Conservation (phyloP, 768 basidiomycete species). For the Pleurotus platypus region DNA sequence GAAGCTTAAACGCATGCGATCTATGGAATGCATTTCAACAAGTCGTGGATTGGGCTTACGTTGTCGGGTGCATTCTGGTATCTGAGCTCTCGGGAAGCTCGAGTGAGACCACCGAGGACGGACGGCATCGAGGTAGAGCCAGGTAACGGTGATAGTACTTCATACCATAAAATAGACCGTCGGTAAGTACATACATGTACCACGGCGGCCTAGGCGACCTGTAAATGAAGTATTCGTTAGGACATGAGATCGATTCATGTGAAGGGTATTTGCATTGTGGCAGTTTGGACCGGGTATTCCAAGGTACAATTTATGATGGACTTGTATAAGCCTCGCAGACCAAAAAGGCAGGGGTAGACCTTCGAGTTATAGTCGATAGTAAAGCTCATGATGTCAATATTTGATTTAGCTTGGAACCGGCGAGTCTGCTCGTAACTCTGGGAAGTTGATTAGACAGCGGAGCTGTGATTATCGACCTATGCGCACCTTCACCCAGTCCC, state of each 20-base stretch:
- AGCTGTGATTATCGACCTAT: conserved; percentile 1
- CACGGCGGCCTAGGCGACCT: conserved; percentile 36
- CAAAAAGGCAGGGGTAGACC: too few species aligned
- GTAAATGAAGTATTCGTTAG: too few species aligned
- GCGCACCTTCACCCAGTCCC: conserved; percentile 32
- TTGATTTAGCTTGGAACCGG: conserved; percentile 36
- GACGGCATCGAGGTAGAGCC: conserved; percentile 30
- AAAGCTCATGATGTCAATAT: conserved; percentile 14
- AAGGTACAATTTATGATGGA: too few species aligned
- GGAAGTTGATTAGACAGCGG: neutral
- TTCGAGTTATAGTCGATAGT: too few species aligned
- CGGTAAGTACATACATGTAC: conserved; percentile 24
- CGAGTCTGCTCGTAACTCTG: conserved; percentile 37
- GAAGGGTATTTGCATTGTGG: conserved; percentile 39
- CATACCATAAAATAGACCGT: conserved; percentile 16
- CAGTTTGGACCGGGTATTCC: conserved; percentile 26
- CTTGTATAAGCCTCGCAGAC: too few species aligned
- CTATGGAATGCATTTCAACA: neutral
- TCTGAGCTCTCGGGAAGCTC: conserved; percentile 16
- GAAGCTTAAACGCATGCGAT: conserved; percentile 23
- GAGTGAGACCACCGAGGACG: conserved; percentile 17
- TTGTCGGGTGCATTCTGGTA: conserved; percentile 27
- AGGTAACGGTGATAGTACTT: conserved; percentile 33
- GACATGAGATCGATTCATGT: neutral
- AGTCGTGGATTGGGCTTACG: conserved; percentile 15